Conservation (phyloP, 2,329 filamentous ascomycete species). For the Pseudogymnoascus destructans region DNA sequence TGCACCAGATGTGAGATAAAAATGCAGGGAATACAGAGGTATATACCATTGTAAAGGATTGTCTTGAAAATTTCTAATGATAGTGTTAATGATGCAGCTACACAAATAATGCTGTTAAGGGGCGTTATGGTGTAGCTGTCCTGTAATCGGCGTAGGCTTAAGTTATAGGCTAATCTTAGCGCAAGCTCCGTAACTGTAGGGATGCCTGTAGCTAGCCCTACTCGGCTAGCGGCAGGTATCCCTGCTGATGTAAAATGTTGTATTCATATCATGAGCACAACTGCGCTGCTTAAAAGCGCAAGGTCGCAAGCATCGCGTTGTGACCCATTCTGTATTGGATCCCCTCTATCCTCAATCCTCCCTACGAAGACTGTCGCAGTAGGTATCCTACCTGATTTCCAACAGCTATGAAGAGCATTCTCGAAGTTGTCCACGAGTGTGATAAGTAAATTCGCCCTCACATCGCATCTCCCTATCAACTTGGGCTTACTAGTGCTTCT, state of each 20-base stretch:
- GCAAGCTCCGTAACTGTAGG: background rate
- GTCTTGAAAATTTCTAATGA: no score
- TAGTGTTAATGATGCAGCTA: no score
- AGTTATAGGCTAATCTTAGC: background rate
- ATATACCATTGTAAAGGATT: no score
- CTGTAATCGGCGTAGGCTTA: background rate
- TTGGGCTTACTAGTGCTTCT: background rate
- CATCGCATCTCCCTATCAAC: background rate
- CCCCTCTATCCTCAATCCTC: background rate
- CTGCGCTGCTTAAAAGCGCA: background rate
- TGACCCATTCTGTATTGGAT: background rate
- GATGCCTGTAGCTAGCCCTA: background rate
- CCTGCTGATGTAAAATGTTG: background rate
- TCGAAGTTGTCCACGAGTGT: slow-evolving; percentile 30
- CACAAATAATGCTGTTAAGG: no score
- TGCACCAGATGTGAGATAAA: no score
- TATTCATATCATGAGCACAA: background rate
- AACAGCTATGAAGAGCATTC: slow-evolving; percentile 18
- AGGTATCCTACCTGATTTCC: background rate
- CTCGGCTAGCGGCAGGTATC: background rate
- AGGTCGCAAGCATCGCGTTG: background rate
- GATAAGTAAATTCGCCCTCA: slow-evolving; percentile 30
- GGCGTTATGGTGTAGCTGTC: no score
- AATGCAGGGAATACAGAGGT: no score
- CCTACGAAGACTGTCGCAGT: background rate